A percentile compares a stretch with the other conserved stretches of the same genome.
These are phyloP conservation scores for Phialemonium atrogriseum DNA, from an alignment of 2,329 filamentous ascomycete genomes.

Conservation along the genomic window DNA sequence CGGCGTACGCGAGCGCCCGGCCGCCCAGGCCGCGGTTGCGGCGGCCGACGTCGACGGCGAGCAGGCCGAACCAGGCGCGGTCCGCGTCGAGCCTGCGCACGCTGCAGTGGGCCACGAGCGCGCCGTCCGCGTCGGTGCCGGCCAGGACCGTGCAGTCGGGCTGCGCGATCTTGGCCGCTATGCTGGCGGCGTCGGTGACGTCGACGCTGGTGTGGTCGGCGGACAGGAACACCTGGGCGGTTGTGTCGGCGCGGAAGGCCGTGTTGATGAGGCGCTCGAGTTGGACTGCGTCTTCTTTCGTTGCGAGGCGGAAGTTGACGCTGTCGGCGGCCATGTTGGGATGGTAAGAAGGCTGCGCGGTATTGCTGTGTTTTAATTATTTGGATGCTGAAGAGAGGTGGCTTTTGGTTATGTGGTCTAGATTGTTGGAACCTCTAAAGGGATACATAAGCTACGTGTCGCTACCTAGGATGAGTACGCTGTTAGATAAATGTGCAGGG, in stretches of 20 bases:
- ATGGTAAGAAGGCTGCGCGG: too few species aligned
- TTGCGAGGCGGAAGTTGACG: constrained; percentile 1
- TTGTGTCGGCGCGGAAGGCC: constrained; percentile 38
- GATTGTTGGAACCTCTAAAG: not conserved
- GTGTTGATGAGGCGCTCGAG: constrained; percentile 30
- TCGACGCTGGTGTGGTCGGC: constrained; percentile 34
- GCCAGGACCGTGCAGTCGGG: constrained; percentile 28
- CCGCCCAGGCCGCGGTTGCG: constrained; percentile 36
- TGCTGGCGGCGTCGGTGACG: constrained; percentile 29
- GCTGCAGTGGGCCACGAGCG: constrained; percentile 36
- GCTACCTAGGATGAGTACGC: not conserved
- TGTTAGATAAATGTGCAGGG: not conserved
- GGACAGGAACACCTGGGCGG: constrained; percentile 33
- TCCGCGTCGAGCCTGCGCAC: constrained; percentile 19
- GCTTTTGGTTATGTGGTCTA: not conserved
- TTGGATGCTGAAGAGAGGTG: too few species aligned
- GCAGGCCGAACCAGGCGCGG: constrained; percentile 35
- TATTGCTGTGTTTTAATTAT: too few species aligned
- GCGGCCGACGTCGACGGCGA: constrained; percentile 33
- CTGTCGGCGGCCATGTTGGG: too few species aligned
- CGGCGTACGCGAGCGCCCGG: constrained; percentile 30
- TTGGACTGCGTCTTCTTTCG: not conserved
- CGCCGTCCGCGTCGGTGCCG: constrained; percentile 19
- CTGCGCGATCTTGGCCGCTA: constrained; percentile 29
- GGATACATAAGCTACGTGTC: not conserved